phyloP scores from a whole-genome alignment of 179 eudicot species.

The Gypsophila paniculata region DNA sequence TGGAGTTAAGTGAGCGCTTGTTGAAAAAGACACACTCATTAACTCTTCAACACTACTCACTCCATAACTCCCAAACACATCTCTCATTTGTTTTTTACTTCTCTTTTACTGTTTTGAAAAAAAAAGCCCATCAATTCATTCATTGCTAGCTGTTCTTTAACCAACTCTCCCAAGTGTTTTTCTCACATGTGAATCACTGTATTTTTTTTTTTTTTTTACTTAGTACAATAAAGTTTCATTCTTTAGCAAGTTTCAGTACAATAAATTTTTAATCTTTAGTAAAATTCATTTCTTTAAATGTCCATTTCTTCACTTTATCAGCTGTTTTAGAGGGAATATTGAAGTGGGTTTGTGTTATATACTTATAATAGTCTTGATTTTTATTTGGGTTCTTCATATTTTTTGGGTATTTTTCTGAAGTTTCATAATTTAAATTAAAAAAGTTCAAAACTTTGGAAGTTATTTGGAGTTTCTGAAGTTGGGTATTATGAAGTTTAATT shows the following conservation, averaged over 20 bases:
- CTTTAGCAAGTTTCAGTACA: not conserved
- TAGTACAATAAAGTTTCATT: not conserved
- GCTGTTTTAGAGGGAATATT: not conserved
- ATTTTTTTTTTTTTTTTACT: no score
- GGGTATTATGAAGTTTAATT: slow-evolving; percentile 30
- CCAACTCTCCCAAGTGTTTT: slow-evolving; percentile 20
- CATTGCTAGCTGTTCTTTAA: slow-evolving; percentile 24
- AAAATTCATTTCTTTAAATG: slow-evolving; percentile 16
- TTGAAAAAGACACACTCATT: slow-evolving; percentile 17
- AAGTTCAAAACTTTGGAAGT: not conserved
- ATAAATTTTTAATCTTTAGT: not conserved
- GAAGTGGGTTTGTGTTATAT: not conserved
- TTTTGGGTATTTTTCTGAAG: not conserved
- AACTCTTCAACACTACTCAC: not conserved
- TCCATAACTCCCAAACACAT: not conserved
- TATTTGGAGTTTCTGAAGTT: slow-evolving; percentile 9
- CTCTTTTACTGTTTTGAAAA: no score
- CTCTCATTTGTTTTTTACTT: not conserved
- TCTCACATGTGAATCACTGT: slow-evolving; percentile 29
- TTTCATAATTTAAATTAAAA: not conserved
- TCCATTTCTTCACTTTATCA: slow-evolving; percentile 11
- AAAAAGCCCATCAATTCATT: slow-evolving; percentile 18
- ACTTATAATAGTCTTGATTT: not conserved
- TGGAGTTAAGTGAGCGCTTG: not conserved
- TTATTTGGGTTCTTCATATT: slow-evolving; percentile 19